phyloP scores from a whole-genome alignment of 306 rosid species.

The Prunus dulcis region DNA sequence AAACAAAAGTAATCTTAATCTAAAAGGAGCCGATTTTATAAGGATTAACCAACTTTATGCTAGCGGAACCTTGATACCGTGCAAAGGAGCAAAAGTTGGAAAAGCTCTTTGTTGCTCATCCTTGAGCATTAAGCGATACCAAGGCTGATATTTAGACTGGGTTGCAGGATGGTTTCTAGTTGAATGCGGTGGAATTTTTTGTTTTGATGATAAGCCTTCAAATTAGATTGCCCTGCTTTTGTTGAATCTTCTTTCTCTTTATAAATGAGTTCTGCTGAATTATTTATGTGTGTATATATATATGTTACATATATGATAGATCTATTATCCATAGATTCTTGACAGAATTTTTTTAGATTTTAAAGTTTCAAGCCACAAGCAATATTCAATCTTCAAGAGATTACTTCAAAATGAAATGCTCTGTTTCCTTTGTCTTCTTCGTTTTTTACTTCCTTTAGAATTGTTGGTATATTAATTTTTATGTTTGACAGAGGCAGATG shows the following conservation, averaged over 20 bases:
- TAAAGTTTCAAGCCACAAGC: no score
- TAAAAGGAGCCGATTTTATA: background rate
- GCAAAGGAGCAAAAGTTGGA: background rate
- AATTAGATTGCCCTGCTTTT: background rate
- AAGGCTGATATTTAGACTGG: background rate
- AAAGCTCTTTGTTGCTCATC: background rate
- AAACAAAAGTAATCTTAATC: background rate
- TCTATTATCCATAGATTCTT: background rate
- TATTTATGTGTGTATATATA: background rate
- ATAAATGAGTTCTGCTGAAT: background rate
- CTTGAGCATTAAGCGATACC: conserved; percentile 1
- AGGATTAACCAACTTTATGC: background rate
- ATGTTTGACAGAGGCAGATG: conserved; percentile 50
- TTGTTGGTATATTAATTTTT: background rate
- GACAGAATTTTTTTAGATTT: background rate
- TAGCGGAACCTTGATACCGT: background rate
- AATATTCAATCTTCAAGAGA: no score
- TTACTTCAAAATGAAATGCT: background rate
- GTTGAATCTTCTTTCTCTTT: background rate
- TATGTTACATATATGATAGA: background rate
- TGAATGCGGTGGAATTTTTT: background rate
- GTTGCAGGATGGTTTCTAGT: background rate
- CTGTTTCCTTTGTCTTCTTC: background rate
- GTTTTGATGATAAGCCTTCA: background rate
- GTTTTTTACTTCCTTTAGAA: conserved; percentile 9